Evolutionary conservation across 768 basidiomycete species (phyloP), one percentile per base, ranked within the genome.

Genomic region (Boletus tomentosulus): DNA sequence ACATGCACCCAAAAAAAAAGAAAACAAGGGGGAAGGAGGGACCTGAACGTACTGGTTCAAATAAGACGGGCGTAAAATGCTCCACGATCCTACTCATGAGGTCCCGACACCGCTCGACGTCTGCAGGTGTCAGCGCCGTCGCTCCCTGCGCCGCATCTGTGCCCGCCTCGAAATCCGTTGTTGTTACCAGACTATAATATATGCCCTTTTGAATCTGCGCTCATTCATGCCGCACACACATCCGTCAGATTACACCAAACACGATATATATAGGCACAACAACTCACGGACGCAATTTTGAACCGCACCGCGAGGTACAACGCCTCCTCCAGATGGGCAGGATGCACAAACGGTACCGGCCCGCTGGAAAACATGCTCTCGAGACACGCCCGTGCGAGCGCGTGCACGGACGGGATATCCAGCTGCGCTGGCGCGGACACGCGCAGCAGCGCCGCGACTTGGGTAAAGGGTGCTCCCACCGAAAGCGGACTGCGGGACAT

Each of bases 41-140:
- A 24, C 41, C 28, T 3, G 33, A 48, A 71, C 68, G 34, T 34
- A 71, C 78, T 27, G 85, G 79, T 2, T 87, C 87, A 66, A 90
- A 90, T 0, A 90, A 69, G 34, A 83, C 73, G 2, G 88, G 86
- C 0, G 86, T 85, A 64, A 89, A 89, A 65, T 86, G 77, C 5
- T 76, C 76, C 53, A 90, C 81, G 55, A 90, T 65, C 28, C 65
- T 66, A 7, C 72, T 70, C 77, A 85, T 79, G 33, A 86, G 73
- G n/a, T 62, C 62, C 57, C 67, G 71, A 59, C 81, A 83, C 35
- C 73, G 73, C 49, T 73, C 68, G 15, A 72, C 53, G 48, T 68
- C 68, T 30, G 60, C 75, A 62, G 50, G 61, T 44, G 68, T 44
- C 71, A 74, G 43, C 69, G 63, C 10, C 2, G n/a, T 11, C n/a